Evolutionary conservation across 2,329 filamentous ascomycete genomes (phyloP).

Genomic region (Scleromitrula shiraiana): DNA sequence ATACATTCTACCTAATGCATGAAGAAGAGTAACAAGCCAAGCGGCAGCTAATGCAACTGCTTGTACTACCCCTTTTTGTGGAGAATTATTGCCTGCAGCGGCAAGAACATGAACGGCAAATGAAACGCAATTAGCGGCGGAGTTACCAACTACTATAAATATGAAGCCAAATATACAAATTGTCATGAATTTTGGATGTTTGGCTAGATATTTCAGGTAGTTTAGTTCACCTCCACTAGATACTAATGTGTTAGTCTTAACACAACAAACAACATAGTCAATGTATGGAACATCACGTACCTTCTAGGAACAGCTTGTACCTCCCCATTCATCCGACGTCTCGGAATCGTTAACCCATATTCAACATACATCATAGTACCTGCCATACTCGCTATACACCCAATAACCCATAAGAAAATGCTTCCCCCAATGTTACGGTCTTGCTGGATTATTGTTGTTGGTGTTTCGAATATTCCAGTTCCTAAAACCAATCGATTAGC

Average conservation of each 20-base stretch:
- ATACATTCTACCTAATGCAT: constrained; percentile 38
- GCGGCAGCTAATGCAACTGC: constrained; percentile 41
- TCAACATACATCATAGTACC: constrained; percentile 33
- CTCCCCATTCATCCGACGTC: constrained; percentile 33
- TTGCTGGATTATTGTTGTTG: constrained; percentile 42
- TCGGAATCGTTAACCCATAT: constrained; percentile 40
- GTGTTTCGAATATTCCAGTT: constrained; percentile 33
- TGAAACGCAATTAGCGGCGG: constrained; percentile 42
- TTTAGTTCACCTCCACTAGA: constrained; percentile 40
- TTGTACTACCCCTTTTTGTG: constrained; percentile 32
- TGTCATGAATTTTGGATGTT: neutral
- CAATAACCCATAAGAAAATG: constrained; percentile 46
- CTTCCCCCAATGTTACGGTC: constrained; percentile 46
- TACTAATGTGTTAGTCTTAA: neutral
- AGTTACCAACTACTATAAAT: constrained; percentile 37
- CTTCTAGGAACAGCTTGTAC: constrained; percentile 37
- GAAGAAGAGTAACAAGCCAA: constrained; percentile 39
- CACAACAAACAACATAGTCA: neutral
- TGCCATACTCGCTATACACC: constrained; percentile 28
- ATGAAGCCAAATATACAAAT: constrained; percentile 35
- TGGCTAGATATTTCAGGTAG: constrained; percentile 24
- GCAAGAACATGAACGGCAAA: constrained; percentile 40
- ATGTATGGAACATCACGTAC: neutral
- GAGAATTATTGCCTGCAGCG: constrained; percentile 27
- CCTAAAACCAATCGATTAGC: no score